phyloP scores from a whole-genome alignment of 306 rosid genomes.

The Gastrolobium villosum region DNA sequence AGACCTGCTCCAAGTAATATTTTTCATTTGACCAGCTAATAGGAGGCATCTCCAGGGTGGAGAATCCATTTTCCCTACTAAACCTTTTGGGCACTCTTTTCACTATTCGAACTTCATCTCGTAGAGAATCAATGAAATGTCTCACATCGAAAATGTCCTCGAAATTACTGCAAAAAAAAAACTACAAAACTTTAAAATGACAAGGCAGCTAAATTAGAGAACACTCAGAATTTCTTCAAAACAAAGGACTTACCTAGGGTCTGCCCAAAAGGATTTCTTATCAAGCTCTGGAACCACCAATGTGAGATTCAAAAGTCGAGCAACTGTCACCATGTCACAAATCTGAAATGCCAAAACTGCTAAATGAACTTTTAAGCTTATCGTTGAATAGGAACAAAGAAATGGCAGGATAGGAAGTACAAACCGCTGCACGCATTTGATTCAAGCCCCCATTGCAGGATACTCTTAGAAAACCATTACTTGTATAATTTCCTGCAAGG shows the following conservation, averaged over 20 bases:
- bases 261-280: conserved; percentile 93
- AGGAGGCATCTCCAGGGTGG: conserved; percentile 75
- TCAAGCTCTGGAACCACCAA: conserved; percentile 95
- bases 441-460: conserved; percentile 96
- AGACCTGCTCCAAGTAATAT: conserved; percentile 84
- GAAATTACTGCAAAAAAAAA: conserved; percentile 69
- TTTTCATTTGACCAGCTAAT: conserved; percentile 90
- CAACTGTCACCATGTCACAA: conserved; percentile 92
- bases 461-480: conserved; percentile 90
- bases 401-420: conserved; percentile 48
- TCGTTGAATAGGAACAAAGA: conserved; percentile 17
- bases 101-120: conserved; percentile 84
- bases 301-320: conserved; percentile 86
- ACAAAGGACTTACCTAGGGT: conserved; percentile 68
- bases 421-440: conserved; percentile 97
- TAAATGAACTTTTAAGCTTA: conserved; percentile 43
- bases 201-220: conserved; percentile 24
- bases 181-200: conserved; percentile 43
- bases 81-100: conserved; percentile 82
- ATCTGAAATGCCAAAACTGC: conserved; percentile 65
- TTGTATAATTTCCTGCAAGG: conserved; percentile 86
- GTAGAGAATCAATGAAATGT: conserved; percentile 81
- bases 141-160: conserved; percentile 85
- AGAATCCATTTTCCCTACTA: conserved; percentile 64
- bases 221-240: conserved; percentile 31